phyloP scores from a whole-genome alignment of 441 rosid species.

The Gossypium laxum region DNA sequence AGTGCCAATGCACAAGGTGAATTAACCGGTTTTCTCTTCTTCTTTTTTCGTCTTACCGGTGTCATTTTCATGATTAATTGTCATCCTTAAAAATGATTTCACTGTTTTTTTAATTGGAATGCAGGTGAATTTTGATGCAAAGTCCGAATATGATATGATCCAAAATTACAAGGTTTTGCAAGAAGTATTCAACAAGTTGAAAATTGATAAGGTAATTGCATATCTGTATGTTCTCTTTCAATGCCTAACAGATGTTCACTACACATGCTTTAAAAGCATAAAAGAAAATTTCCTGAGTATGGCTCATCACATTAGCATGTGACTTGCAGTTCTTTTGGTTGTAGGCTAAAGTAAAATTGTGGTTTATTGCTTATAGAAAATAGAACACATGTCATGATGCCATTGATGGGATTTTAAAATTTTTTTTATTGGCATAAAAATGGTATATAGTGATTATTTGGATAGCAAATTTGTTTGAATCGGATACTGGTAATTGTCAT shows the following conservation, averaged over 20 bases:
- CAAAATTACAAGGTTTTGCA: constrained; percentile 93
- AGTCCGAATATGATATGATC: constrained; percentile 86
- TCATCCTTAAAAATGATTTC: constrained; percentile 2
- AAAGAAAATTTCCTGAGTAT: background rate
- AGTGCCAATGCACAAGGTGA: constrained; percentile 95
- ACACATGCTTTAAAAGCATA: background rate
- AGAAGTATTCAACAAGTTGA: constrained; percentile 82
- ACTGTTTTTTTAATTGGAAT: constrained; percentile 8
- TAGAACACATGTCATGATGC: background rate
- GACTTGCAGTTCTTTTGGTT: background rate
- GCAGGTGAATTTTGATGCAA: constrained; percentile 89
- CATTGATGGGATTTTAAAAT: background rate
- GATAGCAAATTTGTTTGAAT: background rate
- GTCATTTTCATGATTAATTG: background rate
- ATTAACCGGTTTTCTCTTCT: background rate
- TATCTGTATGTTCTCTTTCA: background rate
- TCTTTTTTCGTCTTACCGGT: background rate
- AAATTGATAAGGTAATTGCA: constrained; percentile 63
- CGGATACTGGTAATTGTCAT: background rate
- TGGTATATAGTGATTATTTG: background rate
- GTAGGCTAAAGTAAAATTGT: background rate
- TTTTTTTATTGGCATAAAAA: constrained; percentile 1
- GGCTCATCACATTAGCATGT: background rate
- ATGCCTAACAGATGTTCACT: background rate
- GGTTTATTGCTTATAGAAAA: background rate